Evolutionary conservation across 2,329 filamentous ascomycete species (phyloP).

Genomic region (Biscogniauxia mediterranea): DNA sequence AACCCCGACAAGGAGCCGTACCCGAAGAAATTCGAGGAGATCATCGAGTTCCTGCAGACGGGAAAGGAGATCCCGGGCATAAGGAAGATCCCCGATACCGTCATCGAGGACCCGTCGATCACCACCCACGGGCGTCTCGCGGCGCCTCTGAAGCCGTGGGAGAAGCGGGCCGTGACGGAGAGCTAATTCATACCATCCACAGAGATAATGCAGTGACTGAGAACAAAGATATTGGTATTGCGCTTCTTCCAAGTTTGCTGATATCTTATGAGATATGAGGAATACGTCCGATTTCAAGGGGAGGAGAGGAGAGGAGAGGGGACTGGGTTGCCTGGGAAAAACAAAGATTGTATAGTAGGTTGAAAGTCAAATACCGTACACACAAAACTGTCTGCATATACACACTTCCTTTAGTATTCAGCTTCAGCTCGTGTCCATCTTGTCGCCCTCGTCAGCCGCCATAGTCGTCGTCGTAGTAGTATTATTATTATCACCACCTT

Average conservation of each 20-base stretch:
- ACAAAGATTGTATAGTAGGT: neutral
- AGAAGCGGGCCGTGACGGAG: conserved; percentile 38
- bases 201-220: neutral
- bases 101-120: conserved; percentile 58
- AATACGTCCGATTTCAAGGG: neutral
- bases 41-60: conserved; percentile 70
- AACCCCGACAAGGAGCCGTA: conserved; percentile 51
- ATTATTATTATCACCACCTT: neutral
- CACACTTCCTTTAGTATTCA: neutral
- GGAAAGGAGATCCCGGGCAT: conserved; percentile 74
- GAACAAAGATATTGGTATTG: neutral
- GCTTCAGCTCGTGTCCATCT: conserved; percentile 16
- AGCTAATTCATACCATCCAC: neutral
- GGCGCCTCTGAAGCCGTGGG: conserved; percentile 60
- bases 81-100: conserved; percentile 68
- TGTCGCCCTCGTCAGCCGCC: conserved; percentile 7
- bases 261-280: neutral
- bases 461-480: too few species aligned
- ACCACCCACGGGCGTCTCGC: conserved; percentile 25
- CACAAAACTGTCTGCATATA: neutral
- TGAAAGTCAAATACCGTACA: neutral
- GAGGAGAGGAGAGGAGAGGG: neutral
- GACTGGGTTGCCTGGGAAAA: neutral
- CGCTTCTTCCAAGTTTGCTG: neutral
- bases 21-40: conserved; percentile 71